Base-by-base conservation (phyloP, 2,329 filamentous ascomycete genomes). In the Colletotrichum falcatum region DNA sequence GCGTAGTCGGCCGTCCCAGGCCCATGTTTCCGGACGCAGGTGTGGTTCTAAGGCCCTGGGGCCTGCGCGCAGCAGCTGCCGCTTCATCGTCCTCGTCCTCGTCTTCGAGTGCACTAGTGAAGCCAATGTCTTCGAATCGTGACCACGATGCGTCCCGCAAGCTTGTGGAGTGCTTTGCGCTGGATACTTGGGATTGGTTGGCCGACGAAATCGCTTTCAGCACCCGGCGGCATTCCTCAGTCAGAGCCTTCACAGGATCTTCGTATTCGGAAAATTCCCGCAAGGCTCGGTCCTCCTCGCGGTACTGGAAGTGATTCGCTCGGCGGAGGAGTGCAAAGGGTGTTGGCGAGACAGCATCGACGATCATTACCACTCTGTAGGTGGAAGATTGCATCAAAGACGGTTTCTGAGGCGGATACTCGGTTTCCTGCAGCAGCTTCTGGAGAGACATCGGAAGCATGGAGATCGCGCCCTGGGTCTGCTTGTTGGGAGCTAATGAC, bases 331-430 rank as follows among this genome's bases (percentile, higher is more conserved):
- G 87, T 3, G 96, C 88, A 81, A 98, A 98, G 0, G 96, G 96
- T 0, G 95, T 98, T 0, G 96, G 94, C 0, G 96, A 99, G 44
- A 99, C 95, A 0, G 91, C 90, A 75, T 98, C 94, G 26, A 99
- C 96, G 73, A 98, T 95, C 95, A 99, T 98, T 71, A 97, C 91
- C 5, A 99, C 94, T 78, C 94, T 95, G 71, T 94, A 92, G 3
- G 95, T 97, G 1, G 89, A 88, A 5, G 92, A 90, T 78, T 95
- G 92, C 79, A 98, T 87, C 44, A 97, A 85, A 0, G 88, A 86
- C 12, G 94, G 93, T 42, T 89, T 86, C 75, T 94, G 90, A 1
- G 96, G 96, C 1, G 96, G 96, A 76, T 99, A 99, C 78, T 97
- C 94, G 60, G 95, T 97, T 75, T 97, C 94, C 76, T 95, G 91